A percentile compares a stretch with the other conserved stretches of the same genome.
Conservation (phyloP, 1,284 basidiomycete genomes). For the Xanthoconium separans region DNA sequence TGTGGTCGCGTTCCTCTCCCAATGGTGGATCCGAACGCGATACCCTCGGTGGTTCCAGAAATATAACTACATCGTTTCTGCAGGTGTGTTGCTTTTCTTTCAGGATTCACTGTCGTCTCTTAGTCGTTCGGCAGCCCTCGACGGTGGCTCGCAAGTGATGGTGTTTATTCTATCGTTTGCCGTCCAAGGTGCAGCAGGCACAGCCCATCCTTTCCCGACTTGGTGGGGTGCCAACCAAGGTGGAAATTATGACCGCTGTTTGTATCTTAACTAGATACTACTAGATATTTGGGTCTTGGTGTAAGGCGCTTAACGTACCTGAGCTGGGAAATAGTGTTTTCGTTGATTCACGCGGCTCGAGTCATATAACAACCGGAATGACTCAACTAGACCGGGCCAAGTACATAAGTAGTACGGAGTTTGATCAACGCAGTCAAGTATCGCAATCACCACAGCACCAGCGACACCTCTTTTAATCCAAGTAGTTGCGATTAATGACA, state of each 20-base stretch:
- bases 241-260: constrained; percentile 30
- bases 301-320: too few relatives aligned
- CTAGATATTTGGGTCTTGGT: too few relatives aligned
- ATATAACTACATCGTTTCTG: constrained; percentile 47
- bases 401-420: too few relatives aligned
- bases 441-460: not conserved
- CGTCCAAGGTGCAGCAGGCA: constrained; percentile 66
- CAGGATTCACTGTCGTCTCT: not conserved
- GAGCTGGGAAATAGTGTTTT: too few relatives aligned
- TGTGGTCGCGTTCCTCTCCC: too few relatives aligned
- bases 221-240: constrained; percentile 54
- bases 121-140: constrained; percentile 39
- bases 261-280: constrained; percentile 12
- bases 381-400: too few relatives aligned
- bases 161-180: constrained; percentile 72
- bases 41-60: constrained; percentile 55
- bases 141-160: constrained; percentile 66
- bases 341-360: too few relatives aligned
- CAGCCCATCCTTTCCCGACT: constrained; percentile 41
- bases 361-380: too few relatives aligned
- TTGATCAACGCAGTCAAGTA: not conserved
- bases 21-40: too few relatives aligned
- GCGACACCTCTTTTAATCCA: not conserved
- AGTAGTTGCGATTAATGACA: constrained; percentile 4
- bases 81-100: constrained; percentile 28